Percentiles rank a stretch among this genome's conserved stretches.
phyloP scores from a whole-genome alignment of 352 stramenopile genomes.

The Phytopythium vexans region DNA sequence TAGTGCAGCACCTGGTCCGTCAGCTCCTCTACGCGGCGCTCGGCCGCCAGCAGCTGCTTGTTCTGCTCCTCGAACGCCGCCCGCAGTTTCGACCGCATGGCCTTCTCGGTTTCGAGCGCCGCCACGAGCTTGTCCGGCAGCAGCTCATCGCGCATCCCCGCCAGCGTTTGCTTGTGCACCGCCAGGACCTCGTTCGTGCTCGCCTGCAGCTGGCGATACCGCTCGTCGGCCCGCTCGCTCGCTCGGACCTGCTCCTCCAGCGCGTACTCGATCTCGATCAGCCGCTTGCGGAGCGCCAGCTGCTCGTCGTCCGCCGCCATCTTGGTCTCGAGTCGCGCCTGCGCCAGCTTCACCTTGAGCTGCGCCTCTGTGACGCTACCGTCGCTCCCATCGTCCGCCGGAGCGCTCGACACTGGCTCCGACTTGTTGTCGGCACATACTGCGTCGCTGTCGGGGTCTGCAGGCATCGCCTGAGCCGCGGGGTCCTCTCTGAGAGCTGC shows the following conservation, averaged over 20 bases:
- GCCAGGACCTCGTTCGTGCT: slow-evolving; percentile 39
- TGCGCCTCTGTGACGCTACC: slow-evolving; percentile 42
- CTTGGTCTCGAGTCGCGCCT: slow-evolving; percentile 52
- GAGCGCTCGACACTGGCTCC: background rate
- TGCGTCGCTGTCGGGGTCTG: no score
- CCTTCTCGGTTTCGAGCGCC: slow-evolving; percentile 58
- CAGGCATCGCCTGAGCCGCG: no score
- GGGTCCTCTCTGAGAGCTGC: no score
- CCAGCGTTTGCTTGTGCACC: slow-evolving; percentile 47
- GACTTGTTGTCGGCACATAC: background rate
- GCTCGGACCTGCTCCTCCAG: slow-evolving; percentile 23
- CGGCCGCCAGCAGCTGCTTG: slow-evolving; percentile 28
- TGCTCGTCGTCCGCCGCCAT: slow-evolving; percentile 46
- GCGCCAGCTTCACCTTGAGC: slow-evolving; percentile 44
- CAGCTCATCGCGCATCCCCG: slow-evolving; percentile 45
- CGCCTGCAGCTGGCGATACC: slow-evolving; percentile 18
- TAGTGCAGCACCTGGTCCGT: slow-evolving; percentile 49
- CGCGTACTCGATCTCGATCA: slow-evolving; percentile 39
- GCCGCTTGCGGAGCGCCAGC: slow-evolving; percentile 35
- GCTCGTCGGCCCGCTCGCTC: slow-evolving; percentile 11
- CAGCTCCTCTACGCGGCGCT: slow-evolving; percentile 43
- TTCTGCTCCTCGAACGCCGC: slow-evolving; percentile 41
- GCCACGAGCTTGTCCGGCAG: slow-evolving; percentile 44
- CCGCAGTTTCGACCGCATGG: slow-evolving; percentile 29
- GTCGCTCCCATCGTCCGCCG: slow-evolving; percentile 3